Conservation (phyloP, 176 grass and related monocot genomes). For the Oryza rufipogon region DNA sequence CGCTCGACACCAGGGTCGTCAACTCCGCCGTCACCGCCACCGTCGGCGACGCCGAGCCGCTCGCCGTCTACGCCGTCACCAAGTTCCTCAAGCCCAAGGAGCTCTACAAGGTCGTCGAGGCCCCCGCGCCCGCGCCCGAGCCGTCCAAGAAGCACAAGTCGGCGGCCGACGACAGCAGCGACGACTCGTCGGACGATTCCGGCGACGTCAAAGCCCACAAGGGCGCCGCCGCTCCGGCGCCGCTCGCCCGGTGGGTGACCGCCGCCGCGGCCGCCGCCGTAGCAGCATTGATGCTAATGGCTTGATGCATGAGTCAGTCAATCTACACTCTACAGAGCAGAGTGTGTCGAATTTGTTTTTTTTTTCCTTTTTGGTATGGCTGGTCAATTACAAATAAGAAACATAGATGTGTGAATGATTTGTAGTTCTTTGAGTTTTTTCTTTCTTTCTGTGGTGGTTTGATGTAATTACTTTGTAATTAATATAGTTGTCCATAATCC, state of each 20-base stretch:
- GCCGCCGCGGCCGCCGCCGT: constrained; percentile 5
- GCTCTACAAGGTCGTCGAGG: constrained; percentile 59
- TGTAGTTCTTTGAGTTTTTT: background rate
- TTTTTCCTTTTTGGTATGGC: background rate
- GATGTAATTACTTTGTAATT: constrained; percentile 40
- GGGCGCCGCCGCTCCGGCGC: constrained; percentile 26
- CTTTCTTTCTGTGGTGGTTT: background rate
- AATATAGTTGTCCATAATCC: background rate
- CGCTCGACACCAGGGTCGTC: constrained; percentile 49
- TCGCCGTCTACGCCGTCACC: constrained; percentile 60
- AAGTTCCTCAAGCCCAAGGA: constrained; percentile 80
- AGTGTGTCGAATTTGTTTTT: background rate
- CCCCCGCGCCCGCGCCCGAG: constrained; percentile 47
- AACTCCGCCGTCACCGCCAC: constrained; percentile 49
- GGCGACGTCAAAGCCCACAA: constrained; percentile 25
- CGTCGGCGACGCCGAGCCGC: constrained; percentile 65
- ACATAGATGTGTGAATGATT: background rate
- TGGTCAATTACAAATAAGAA: constrained; percentile 3
- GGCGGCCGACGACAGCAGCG: background rate
- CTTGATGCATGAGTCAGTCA: background rate
- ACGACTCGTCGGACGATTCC: constrained; percentile 32
- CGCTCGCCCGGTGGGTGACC: constrained; percentile 3
- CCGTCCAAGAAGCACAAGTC: constrained; percentile 47
- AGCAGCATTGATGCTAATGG: constrained; percentile 30
- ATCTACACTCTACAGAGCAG: background rate